These are phyloP conservation scores for Lipomyces orientalis DNA, from an alignment of 805 yeast species.

Conservation along the genomic window DNA sequence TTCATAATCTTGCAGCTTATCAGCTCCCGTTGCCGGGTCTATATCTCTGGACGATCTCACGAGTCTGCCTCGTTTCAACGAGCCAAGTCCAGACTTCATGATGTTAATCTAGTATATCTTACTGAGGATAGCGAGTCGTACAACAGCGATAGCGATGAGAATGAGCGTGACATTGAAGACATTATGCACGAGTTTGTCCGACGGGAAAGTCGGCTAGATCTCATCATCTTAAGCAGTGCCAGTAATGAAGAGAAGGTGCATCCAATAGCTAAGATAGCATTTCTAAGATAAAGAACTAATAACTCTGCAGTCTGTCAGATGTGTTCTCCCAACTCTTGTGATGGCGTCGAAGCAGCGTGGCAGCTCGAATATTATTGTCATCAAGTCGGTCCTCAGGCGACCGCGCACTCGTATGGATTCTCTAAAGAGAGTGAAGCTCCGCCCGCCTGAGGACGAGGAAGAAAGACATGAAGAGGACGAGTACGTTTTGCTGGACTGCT, in stretches of 20 bases:
- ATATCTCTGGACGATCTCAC: constrained; percentile 21
- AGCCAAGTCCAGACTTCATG: constrained; percentile 19
- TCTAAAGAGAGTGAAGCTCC: constrained; percentile 17
- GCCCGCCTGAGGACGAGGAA: constrained; percentile 5
- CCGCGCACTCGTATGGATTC: constrained; percentile 33
- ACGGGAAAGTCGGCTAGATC: constrained; percentile 28
- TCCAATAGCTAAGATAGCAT: background rate
- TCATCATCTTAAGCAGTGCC: constrained; percentile 25
- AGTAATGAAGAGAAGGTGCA: constrained; percentile 19
- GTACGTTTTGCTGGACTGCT: background rate
- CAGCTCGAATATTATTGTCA: constrained; percentile 24
- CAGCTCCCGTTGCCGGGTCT: constrained; percentile 27
- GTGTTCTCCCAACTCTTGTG: constrained; percentile 18
- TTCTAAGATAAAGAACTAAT: background rate
- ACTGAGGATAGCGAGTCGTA: background rate
- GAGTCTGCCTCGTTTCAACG: constrained; percentile 28
- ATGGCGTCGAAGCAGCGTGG: constrained; percentile 22
- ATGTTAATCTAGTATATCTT: constrained; percentile 14
- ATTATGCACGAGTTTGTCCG: constrained; percentile 16
- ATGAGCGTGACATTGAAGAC: constrained; percentile 1
- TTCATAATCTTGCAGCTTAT: constrained; percentile 32
- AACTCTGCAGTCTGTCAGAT: constrained; percentile 10
- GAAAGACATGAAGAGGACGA: constrained; percentile 1
- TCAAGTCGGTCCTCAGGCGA: constrained; percentile 12
- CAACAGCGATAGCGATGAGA: constrained; percentile 7